Evolutionary conservation across 75 land plant genomes (phyloP), one percentile per base, ranked within the genome.

Genomic region (Sequoiadendron giganteum): DNA sequence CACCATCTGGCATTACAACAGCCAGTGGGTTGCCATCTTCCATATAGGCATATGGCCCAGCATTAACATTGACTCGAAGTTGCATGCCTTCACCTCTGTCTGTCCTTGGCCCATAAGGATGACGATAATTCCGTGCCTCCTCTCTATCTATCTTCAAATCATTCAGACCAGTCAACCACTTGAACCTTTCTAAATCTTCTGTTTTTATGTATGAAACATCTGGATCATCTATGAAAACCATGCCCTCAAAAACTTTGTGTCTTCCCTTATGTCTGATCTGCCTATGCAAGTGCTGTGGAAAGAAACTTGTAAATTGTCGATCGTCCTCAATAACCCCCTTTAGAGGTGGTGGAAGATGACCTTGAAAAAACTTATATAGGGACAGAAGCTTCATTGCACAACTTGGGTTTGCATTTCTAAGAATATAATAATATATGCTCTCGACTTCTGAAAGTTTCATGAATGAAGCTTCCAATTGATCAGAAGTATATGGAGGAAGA

Each of bases 181-280:
- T 93, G 84, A 94, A 95, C 89, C 94, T 88, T 84, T 89, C 90
- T 38, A 94, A 49, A 88, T 93, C 93, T 8, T 94, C 94, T 18
- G 73, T 86, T 43, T 91, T 93, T 70, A 92, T 88, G 88, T 88
- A 93, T 54, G 85, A 88, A 18, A 88, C 43, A 49, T 89, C 90
- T 19, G 96, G 96, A 56, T 92, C 90, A 52, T 93, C 81, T 56
- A 95, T 91, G 75, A 92, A 92, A 6, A 92, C 90, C 83, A 95
- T 87, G 88, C 91, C 92, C 85, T 92, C 92, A 39, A 95, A 87
- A 11, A 93, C 89, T 85, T 91, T 95, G 82, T 87, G 88, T 40
- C 86, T 87, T 56, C 91, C 88, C 85, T 86, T 91, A 36, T 73
- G 88, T 14, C 86, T 90, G 52, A 89, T 83, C 70, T 92, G 94